These are phyloP conservation scores for Aspergillus tanneri DNA, from an alignment of 2,329 filamentous ascomycete genomes.

Conservation along the genomic window DNA sequence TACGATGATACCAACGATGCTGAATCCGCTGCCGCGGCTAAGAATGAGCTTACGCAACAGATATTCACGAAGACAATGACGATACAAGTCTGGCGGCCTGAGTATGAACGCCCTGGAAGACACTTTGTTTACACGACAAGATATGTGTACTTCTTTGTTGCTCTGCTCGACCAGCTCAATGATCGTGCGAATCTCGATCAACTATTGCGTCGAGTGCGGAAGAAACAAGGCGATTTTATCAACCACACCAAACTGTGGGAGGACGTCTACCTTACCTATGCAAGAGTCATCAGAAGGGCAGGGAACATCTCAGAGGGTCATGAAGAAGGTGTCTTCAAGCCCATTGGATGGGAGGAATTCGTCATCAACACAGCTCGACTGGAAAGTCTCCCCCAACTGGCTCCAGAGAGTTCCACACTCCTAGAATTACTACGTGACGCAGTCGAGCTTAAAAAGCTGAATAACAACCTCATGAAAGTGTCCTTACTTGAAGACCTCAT, in stretches of 20 bases:
- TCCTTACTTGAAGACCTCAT: constrained; percentile 89
- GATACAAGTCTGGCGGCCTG: constrained; percentile 92
- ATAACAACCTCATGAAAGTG: constrained; percentile 82
- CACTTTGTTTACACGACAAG: constrained; percentile 90
- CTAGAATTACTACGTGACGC: constrained; percentile 66
- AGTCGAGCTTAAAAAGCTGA: constrained; percentile 73
- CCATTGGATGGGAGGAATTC: constrained; percentile 65
- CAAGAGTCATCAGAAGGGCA: constrained; percentile 58
- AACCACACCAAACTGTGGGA: constrained; percentile 64
- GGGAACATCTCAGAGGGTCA: constrained; percentile 59
- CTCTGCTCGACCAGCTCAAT: constrained; percentile 69
- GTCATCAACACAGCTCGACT: constrained; percentile 58
- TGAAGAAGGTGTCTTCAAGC: constrained; percentile 65
- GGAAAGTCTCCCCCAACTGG: constrained; percentile 57
- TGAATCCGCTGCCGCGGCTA: constrained; percentile 61
- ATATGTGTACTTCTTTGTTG: constrained; percentile 79
- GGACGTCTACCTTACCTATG: constrained; percentile 58
- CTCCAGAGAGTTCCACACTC: constrained; percentile 46
- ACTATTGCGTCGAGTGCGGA: constrained; percentile 74
- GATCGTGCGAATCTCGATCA: constrained; percentile 76
- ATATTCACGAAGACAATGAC: constrained; percentile 95
- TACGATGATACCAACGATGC: constrained; percentile 57
- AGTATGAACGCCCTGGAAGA: constrained; percentile 76
- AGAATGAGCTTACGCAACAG: constrained; percentile 75
- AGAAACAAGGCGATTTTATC: constrained; percentile 73